These are phyloP conservation scores for Suhomyces bolitotheri DNA, from an alignment of 1,139 yeast species.

Conservation along the genomic window DNA sequence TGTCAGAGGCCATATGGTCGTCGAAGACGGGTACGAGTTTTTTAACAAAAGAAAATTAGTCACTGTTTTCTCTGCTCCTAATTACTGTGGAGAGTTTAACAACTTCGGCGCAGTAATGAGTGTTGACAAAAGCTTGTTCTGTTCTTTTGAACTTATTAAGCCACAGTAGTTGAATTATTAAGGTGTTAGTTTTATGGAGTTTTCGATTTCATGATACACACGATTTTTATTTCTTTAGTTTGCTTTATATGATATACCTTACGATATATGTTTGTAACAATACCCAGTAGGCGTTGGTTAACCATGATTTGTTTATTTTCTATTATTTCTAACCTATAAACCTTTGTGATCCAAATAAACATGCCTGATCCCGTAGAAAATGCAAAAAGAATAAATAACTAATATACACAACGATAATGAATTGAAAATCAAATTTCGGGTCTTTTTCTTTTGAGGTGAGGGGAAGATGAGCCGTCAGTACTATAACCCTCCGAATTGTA, in stretches of 20 bases:
- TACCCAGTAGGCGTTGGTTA: neutral
- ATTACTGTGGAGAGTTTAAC: conserved; percentile 88
- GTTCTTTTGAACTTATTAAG: conserved; percentile 80
- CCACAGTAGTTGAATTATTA: conserved; percentile 40
- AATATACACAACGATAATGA: conserved; percentile 1
- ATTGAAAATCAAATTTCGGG: neutral
- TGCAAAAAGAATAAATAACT: neutral
- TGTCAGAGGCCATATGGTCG: conserved; percentile 91
- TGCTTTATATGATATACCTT: conserved; percentile 2
- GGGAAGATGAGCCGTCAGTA: conserved; percentile 36
- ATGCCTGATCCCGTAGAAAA: neutral
- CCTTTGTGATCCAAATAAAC: conserved; percentile 1
- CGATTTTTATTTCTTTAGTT: conserved; percentile 11
- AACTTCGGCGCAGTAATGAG: conserved; percentile 92
- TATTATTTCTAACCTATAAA: conserved; percentile 4
- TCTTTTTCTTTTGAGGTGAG: conserved; percentile 36
- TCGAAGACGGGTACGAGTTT: conserved; percentile 89
- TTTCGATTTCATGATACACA: conserved; percentile 8
- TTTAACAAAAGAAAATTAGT: conserved; percentile 76
- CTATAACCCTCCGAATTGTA: conserved; percentile 31
- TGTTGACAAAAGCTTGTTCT: conserved; percentile 71
- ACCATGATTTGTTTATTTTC: neutral
- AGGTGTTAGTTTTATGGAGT: conserved; percentile 7
- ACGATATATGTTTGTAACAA: conserved; percentile 4
- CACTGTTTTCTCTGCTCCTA: conserved; percentile 85